A percentile compares a stretch with the other conserved stretches of the same genome.
Evolutionary conservation across 495 filamentous ascomycete genomes (phyloP).

Genomic region (Tricharina praecox): DNA sequence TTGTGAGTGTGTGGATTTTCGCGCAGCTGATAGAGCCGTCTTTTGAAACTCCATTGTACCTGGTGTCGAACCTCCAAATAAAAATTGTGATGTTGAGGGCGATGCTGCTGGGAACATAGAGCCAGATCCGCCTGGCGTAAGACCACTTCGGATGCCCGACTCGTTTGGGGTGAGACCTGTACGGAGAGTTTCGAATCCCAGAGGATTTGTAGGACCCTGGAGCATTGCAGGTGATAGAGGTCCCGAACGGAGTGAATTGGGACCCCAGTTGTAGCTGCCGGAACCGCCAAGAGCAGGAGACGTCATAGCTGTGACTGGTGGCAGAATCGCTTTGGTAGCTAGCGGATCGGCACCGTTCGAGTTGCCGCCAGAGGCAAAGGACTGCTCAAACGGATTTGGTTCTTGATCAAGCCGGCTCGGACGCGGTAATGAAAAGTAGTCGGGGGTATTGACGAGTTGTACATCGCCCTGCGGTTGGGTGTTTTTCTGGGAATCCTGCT

Average conservation of each 20-base stretch:
- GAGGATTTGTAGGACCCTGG: conserved; percentile 55
- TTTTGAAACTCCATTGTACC: conserved; percentile 87
- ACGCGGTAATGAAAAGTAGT: conserved; percentile 22
- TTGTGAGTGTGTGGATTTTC: conserved; percentile 10
- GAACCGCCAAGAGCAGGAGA: conserved; percentile 68
- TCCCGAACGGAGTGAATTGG: conserved; percentile 72
- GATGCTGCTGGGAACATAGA: conserved; percentile 94
- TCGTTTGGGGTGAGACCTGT: conserved; percentile 92
- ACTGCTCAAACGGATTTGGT: conserved; percentile 92
- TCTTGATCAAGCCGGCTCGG: conserved; percentile 34
- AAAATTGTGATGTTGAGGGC: conserved; percentile 61
- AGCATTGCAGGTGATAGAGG: conserved; percentile 97
- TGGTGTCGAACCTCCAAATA: conserved; percentile 73
- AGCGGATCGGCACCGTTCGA: conserved; percentile 44
- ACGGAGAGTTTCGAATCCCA: conserved; percentile 51
- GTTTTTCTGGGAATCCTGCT: neutral
- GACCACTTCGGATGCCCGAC: conserved; percentile 74
- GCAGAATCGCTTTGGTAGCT: conserved; percentile 73
- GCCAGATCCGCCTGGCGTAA: conserved; percentile 89
- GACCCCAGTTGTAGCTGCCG: conserved; percentile 58
- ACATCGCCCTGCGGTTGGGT: conserved; percentile 4
- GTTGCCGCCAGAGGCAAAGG: conserved; percentile 44
- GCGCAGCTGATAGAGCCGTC: conserved; percentile 62
- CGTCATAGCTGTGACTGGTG: conserved; percentile 76
- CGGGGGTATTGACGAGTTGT: conserved; percentile 18